Conservation (phyloP, 352 stramenopile genomes). For the Phytopythium aichiense region DNA sequence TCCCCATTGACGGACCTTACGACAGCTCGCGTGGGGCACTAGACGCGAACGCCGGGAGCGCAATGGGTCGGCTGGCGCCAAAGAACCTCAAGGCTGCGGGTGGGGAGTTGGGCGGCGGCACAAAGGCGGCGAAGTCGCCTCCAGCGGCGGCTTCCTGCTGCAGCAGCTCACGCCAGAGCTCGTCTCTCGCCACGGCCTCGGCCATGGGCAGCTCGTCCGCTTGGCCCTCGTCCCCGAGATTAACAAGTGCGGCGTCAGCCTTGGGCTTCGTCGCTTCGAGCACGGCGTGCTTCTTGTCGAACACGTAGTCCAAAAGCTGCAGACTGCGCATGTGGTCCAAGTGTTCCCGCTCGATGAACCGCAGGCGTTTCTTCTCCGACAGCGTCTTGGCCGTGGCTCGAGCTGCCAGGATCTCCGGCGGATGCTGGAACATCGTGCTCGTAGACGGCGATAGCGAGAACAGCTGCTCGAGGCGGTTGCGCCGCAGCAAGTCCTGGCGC, state of each 20-base stretch:
- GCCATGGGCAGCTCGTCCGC: slow-evolving; percentile 24
- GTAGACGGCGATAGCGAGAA: slow-evolving; percentile 63
- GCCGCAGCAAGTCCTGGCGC: slow-evolving; percentile 42
- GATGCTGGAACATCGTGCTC: slow-evolving; percentile 63
- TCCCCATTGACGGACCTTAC: slow-evolving; percentile 4
- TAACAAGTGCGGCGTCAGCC: slow-evolving; percentile 46
- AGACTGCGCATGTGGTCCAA: slow-evolving; percentile 64
- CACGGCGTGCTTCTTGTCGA: slow-evolving; percentile 53
- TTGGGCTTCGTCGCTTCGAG: slow-evolving; percentile 41
- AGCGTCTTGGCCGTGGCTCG: slow-evolving; percentile 48
- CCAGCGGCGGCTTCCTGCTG: slow-evolving; percentile 22
- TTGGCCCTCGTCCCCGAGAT: slow-evolving; percentile 28
- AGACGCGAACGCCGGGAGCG: slow-evolving; percentile 51
- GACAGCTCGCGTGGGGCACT: slow-evolving; percentile 28
- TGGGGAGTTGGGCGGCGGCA: slow-evolving; percentile 59
- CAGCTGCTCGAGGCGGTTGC: slow-evolving; percentile 22
- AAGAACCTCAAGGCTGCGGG: slow-evolving; percentile 68
- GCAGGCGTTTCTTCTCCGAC: slow-evolving; percentile 34
- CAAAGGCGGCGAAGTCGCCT: slow-evolving; percentile 35
- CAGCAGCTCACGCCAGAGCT: slow-evolving; percentile 47
- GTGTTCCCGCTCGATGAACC: slow-evolving; percentile 51
- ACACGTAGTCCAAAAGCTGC: slow-evolving; percentile 69
- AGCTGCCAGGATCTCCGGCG: slow-evolving; percentile 61
- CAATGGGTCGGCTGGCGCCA: slow-evolving; percentile 27
- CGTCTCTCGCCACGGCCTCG: slow-evolving; percentile 29